Evolutionary conservation across 495 filamentous ascomycete species (phyloP), one percentile per base, ranked within the genome.

Genomic region (Podospora pseudoanserina): DNA sequence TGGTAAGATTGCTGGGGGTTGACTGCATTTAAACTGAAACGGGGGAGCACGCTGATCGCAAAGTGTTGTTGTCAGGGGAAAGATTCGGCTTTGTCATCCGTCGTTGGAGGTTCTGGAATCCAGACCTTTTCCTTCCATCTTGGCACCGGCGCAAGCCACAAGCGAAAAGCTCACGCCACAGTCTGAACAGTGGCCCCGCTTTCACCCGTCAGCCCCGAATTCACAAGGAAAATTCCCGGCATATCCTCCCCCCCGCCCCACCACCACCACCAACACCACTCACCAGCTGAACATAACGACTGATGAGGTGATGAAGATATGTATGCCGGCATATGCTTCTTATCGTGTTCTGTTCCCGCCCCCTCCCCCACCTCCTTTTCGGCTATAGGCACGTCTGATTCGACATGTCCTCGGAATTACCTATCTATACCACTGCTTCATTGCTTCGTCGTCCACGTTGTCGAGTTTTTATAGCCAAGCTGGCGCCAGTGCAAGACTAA

Each of bases 1-100:
- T 49, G 39, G 7, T 49, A 49, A 63, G 61, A 63, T 63, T 63
- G 61, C 32, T 32, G 61, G 61, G 16, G 5, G n/a, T 26, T 19
- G 61, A 23, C 61, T 39, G 61, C 61, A 63, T 61, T 27, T 61
- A 20, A 61, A n/a, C 27, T 61, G 59, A 61, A 61, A 61, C 59
- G 27, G 28, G 59, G 19, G 4, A 61, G 27, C 5, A 4, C n/a
- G 54, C 54, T 57, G 54, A 57, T 57, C 54, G 54, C 18, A 23
- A 13, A 57, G 5, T 57, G 9, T 23, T 5, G 34, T 39, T 11
- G 34, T 39, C 39, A 49, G 39, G 39, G 39, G 39, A 13, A 49
- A 11, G 13, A 11, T 16, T 49, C 13, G 39, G 39, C 39, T 49
- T 49, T 49, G 39, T 49, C 39, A 49, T 49, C 39, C 39, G 39